Evolutionary conservation across 352 stramenopile species (phyloP).

Genomic region (Pythium dissotocum): DNA sequence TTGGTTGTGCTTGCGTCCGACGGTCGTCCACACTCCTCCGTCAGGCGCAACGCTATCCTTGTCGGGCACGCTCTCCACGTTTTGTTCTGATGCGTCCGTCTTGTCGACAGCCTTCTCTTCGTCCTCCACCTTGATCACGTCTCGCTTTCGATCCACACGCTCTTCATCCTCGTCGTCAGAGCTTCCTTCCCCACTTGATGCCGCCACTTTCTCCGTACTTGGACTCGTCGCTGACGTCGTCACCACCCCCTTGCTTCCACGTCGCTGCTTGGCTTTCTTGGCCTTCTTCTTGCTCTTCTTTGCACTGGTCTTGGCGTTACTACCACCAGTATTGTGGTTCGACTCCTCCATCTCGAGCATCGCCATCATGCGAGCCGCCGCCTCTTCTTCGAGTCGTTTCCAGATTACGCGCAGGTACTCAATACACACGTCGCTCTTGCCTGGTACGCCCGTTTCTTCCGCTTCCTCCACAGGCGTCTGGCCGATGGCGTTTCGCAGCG

Average conservation of each 20-base stretch:
- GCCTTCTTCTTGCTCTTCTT: conserved; percentile 68
- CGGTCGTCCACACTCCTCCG: conserved; percentile 65
- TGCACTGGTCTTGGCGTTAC: conserved; percentile 26
- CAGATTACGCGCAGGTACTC: conserved; percentile 62
- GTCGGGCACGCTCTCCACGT: conserved; percentile 1
- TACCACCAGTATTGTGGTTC: conserved; percentile 4
- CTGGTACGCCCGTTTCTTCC: conserved; percentile 55
- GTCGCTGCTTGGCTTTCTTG: conserved; percentile 71
- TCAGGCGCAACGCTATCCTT: conserved; percentile 10
- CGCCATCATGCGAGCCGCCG: conserved; percentile 70
- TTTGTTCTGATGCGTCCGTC: conserved; percentile 6
- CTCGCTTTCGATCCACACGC: not conserved
- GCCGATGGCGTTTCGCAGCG: conserved; percentile 72
- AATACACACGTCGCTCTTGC: conserved; percentile 57
- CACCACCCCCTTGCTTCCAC: conserved; percentile 28
- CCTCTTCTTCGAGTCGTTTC: conserved; percentile 76
- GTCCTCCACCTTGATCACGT: not conserved
- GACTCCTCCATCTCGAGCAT: conserved; percentile 86
- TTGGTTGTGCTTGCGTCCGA: conserved; percentile 65
- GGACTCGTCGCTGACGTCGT: not conserved
- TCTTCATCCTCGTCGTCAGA: conserved; percentile 23
- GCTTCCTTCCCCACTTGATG: conserved; percentile 27
- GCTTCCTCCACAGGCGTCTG: conserved; percentile 83
- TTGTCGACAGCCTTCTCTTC: conserved; percentile 7
- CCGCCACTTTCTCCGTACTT: conserved; percentile 24